Base-by-base conservation (phyloP, 2,329 filamentous ascomycete species). In the Allantophomopsis cytisporea region DNA sequence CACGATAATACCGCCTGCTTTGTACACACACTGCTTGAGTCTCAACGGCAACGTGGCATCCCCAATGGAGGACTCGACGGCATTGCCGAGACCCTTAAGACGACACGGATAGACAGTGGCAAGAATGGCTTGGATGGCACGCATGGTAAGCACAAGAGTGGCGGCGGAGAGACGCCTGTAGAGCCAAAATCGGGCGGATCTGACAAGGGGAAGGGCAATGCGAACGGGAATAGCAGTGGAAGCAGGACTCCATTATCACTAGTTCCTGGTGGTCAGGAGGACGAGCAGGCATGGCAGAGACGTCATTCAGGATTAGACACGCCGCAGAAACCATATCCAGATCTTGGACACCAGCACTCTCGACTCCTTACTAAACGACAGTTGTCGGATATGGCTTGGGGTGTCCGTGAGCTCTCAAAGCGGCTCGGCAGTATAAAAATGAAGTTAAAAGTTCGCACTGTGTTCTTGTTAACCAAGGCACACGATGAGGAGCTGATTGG, bases 301-400 rank as follows among this genome's bases (percentile, higher is more conserved):
- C 8, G 42, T 45, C 20, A 31, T 38, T n/a, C 20, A 3, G 23
- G 23, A 3, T 12, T 28, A 8, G 23, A 28, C 11, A 28, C 23
- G 23, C 23, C 23, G 23, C 7, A 28, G 23, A 28, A 10, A 8
- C 8, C 23, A 3, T 10, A 28, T 28, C 20, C 20, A 4, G 36
- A 38, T 30, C 35, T 38, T n/a, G 42, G 42, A 17, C 44, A 42
- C 3, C 41, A 48, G 49, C 69, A 73, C 51, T 76, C 71, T 43
- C 73, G 89, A n/a, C 73, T 95, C 37, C 68, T 96, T 48, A 95
- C 88, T 2, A 96, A 96, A 65, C 87, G 84, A 58, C 86, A 98
- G 60, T 69, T 98, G 33, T 87, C 83, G 12, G 91, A 96, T 52
- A 96, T 98, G 89, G 88, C 89, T 0, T 88, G 89, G 76, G 88